Base-by-base conservation (phyloP, 2,329 filamentous ascomycete genomes). In the Pezicula neosporulosa region DNA sequence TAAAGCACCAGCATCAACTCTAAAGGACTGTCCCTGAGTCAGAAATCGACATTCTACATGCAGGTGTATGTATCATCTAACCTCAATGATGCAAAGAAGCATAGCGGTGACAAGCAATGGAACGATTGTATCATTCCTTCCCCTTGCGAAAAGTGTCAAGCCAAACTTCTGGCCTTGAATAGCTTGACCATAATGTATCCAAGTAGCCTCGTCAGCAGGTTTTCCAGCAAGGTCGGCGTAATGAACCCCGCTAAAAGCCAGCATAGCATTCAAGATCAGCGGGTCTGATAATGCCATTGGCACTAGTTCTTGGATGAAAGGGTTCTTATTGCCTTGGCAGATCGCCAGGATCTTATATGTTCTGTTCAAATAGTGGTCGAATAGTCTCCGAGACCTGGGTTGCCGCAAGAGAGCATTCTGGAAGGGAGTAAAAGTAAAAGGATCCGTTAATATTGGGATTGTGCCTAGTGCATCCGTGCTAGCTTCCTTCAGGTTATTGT, bases 181-280 rank as follows among this genome's bases (percentile, higher is more conserved):
- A 21, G 45, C 45, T 15, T 38, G 24, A 19, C 45, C 45, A 39
- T 47, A 47, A 30, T 47, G 45, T 16, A 47, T 3, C 28, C 24
- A 47, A 18, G 27, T 47, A 10, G 45, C 27, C 18, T 47, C 16
- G 13, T 35, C 24, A 16, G 18, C 27, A 4, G 16, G 18, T 12
- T n/a, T 21, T 15, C 45, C 45, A 10, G 10, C 27, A 4, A 19
- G 13, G 12, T 47, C 24, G 19, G 24, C 15, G 27, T 39, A 47
- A 19, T 47, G 45, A n/a, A 47, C 12, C 4, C 45, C 45, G 21
- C 45, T 47, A n/a, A 47, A 37, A 9, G 45, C 45, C 12, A 47
- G 45, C 9, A 47, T 15, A 28, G 24, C 30, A 16, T 47, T 28
- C 13, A 47, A 27, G n/a, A 47, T 35, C 30, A 37, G 28, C 6